These are phyloP conservation scores for Pisolithus orientalis DNA, from an alignment of 768 basidiomycete species.

Conservation along the genomic window DNA sequence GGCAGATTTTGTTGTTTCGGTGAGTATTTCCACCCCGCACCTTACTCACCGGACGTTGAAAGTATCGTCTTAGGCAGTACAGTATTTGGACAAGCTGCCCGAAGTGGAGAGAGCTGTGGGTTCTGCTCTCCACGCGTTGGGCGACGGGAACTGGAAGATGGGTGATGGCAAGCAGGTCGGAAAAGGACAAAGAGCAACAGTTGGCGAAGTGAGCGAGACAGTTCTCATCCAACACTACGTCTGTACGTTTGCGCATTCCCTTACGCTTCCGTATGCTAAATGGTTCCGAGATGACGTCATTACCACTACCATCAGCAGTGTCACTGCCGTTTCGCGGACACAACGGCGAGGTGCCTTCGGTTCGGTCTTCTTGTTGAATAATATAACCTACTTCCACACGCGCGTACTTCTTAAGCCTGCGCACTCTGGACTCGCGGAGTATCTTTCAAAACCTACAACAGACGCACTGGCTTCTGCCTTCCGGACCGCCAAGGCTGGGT, in stretches of 20 bases:
- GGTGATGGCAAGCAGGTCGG: constrained; percentile 71
- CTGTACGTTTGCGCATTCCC: constrained; percentile 38
- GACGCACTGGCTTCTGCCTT: constrained; percentile 64
- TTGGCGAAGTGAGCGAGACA: constrained; percentile 49
- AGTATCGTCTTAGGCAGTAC: constrained; percentile 44
- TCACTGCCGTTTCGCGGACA: constrained; percentile 58
- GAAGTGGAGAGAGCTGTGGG: constrained; percentile 64
- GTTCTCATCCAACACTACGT: constrained; percentile 69
- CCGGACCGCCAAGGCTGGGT: constrained; percentile 76
- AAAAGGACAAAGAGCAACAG: constrained; percentile 32
- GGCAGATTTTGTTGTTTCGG: constrained; percentile 52
- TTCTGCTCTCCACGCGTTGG: constrained; percentile 60
- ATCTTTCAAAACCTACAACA: constrained; percentile 56
- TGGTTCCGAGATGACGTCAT: constrained; percentile 64
- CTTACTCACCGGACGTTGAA: background rate
- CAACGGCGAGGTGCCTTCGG: constrained; percentile 59
- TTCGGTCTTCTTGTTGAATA: constrained; percentile 77
- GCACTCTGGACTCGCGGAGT: constrained; percentile 37
- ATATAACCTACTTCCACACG: constrained; percentile 61
- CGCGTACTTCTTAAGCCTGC: constrained; percentile 50
- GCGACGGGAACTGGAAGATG: constrained; percentile 92
- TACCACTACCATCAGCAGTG: constrained; percentile 50
- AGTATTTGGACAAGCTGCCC: constrained; percentile 65
- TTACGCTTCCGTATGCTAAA: background rate
- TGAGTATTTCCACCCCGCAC: constrained; percentile 20